Evolutionary conservation across 257 asterid species (phyloP).

Genomic region (Solanum ossicruentum): DNA sequence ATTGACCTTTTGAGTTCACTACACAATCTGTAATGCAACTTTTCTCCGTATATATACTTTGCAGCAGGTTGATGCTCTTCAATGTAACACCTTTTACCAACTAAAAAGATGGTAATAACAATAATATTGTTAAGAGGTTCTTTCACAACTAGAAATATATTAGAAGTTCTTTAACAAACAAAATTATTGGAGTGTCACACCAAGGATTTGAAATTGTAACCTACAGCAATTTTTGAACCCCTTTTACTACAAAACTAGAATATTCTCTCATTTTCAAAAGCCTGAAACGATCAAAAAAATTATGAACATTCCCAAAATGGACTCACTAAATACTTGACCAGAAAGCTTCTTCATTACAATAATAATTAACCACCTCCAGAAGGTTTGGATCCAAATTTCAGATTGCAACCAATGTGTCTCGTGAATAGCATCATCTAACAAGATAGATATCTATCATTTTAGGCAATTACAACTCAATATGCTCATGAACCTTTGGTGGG

Average conservation of each 20-base stretch:
- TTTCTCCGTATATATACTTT: not conserved
- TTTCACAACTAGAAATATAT: not conserved
- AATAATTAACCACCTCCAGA: not conserved
- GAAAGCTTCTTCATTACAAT: not conserved
- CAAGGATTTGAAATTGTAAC: not conserved
- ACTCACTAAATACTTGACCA: not conserved
- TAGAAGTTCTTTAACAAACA: not conserved
- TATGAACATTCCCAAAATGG: not conserved
- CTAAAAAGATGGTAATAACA: not conserved
- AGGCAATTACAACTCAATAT: not conserved
- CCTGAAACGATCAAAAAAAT: not conserved
- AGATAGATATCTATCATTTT: not conserved
- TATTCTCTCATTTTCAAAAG: not conserved
- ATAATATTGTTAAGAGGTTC: not conserved
- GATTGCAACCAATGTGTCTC: not conserved
- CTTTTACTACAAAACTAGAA: not conserved
- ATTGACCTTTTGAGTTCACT: not conserved
- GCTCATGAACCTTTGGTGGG: not conserved
- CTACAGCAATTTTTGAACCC: not conserved
- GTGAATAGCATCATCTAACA: not conserved
- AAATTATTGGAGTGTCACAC: not conserved
- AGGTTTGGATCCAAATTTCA: not conserved
- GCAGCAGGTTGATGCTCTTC: not conserved
- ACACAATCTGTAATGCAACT: not conserved
- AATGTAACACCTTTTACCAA: not conserved